These are phyloP conservation scores for Colletotrichum plurivorum DNA, from an alignment of 2,329 filamentous ascomycete species.

Conservation along the genomic window DNA sequence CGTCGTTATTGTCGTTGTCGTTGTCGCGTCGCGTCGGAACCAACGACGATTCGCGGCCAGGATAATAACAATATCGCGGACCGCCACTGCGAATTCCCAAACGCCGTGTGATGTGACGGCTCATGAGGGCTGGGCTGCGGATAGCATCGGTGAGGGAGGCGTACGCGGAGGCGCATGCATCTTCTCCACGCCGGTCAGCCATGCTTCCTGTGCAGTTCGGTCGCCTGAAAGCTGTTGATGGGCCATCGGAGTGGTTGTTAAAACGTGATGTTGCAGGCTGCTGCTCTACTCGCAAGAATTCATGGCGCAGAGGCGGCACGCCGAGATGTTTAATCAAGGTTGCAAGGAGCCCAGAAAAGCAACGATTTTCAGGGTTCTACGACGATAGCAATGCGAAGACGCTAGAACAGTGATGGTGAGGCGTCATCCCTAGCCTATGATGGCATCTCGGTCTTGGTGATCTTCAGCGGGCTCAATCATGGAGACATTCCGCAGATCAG, in stretches of 20 bases:
- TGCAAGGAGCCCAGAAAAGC: background rate
- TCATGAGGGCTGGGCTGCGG: background rate
- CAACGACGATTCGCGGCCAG: background rate
- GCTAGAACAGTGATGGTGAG: background rate
- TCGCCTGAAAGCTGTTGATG: background rate
- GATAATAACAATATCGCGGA: background rate
- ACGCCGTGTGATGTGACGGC: slow-evolving; percentile 2
- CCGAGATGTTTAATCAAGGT: background rate
- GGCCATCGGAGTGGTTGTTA: background rate
- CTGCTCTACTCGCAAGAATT: too few species aligned
- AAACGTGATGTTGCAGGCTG: too few species aligned
- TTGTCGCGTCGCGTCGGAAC: background rate
- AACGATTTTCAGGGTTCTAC: background rate
- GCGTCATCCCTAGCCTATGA: background rate
- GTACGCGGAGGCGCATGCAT: background rate
- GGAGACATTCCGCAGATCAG: slow-evolving; percentile 33
- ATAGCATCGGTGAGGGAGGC: slow-evolving; percentile 1
- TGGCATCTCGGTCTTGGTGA: slow-evolving; percentile 18
- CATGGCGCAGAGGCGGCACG: too few species aligned
- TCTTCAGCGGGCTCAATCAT: slow-evolving; percentile 25
- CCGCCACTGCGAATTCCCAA: background rate
- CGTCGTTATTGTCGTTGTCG: background rate
- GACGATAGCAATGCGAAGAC: background rate
- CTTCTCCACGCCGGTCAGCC: background rate
- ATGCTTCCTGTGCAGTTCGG: background rate